Conservation (phyloP, 1,284 basidiomycete genomes). For the Golubevia pallescens region DNA sequence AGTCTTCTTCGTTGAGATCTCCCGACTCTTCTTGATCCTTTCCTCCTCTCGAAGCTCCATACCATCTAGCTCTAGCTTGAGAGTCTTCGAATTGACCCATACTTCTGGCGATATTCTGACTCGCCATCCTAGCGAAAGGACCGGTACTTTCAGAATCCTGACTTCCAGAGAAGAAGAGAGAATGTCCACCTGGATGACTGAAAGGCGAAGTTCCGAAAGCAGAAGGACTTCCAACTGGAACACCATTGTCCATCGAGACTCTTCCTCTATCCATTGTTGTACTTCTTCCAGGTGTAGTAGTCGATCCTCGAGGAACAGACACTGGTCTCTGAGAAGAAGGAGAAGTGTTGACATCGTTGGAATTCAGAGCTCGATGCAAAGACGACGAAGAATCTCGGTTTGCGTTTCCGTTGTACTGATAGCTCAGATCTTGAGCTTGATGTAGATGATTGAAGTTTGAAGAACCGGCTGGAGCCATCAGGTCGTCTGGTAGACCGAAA, state of each 20-base stretch:
- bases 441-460: not conserved
- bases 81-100: conserved; percentile 24
- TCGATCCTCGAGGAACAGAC: not conserved
- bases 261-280: not conserved
- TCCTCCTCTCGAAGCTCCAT: conserved; percentile 16
- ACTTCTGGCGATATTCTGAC: conserved; percentile 23
- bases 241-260: not conserved
- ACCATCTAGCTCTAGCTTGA: conserved; percentile 14
- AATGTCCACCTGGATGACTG: conserved; percentile 49
- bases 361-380: not conserved
- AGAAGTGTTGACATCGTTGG: not conserved
- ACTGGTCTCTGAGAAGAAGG: not conserved
- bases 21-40: conserved; percentile 30
- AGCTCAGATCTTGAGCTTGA: not conserved
- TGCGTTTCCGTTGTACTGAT: not conserved
- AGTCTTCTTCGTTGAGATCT: conserved; percentile 67
- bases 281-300: not conserved
- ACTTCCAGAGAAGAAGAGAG: conserved; percentile 50
- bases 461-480: conserved; percentile 64
- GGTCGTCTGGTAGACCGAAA: conserved; percentile 72
- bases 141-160: conserved; percentile 39
- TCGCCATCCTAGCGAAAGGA: conserved; percentile 23
- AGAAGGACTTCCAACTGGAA: not conserved
- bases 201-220: conserved; percentile 60
- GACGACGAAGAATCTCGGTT: not conserved